phyloP scores from a whole-genome alignment of 106 monocot genomes.

The Triglochin maritima region DNA sequence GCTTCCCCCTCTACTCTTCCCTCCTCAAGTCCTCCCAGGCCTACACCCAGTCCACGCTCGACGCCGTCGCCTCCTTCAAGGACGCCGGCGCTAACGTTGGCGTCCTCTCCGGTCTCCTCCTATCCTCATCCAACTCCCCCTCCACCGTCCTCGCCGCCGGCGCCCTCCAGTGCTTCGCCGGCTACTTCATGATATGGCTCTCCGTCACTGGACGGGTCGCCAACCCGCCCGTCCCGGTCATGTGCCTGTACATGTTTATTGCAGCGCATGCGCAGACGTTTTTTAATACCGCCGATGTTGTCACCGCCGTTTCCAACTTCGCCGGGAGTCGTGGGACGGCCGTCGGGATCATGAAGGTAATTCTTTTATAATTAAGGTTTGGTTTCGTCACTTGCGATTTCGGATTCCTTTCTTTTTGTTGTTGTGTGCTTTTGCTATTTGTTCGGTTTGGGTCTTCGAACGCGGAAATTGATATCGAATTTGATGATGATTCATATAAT shows the following conservation, averaged over 20 bases:
- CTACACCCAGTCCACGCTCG: conserved; percentile 17
- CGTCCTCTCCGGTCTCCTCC: conserved; percentile 31
- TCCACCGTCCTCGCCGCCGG: conserved; percentile 41
- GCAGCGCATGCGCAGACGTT: conserved; percentile 83
- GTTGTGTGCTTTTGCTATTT: too few relatives aligned
- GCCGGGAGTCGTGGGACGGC: conserved; percentile 62
- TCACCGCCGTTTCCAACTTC: conserved; percentile 72
- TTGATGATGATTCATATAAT: too few relatives aligned
- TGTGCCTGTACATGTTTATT: conserved; percentile 74
- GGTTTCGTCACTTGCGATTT: too few relatives aligned
- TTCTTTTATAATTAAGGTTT: too few relatives aligned
- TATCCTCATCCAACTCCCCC: conserved; percentile 19
- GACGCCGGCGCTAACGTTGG: conserved; percentile 21
- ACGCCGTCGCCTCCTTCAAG: conserved; percentile 22
- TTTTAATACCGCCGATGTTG: conserved; percentile 68
- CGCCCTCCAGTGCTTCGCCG: conserved; percentile 48
- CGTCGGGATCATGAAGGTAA: conserved; percentile 93
- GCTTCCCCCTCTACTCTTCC: conserved; percentile 17
- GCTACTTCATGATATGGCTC: conserved; percentile 66
- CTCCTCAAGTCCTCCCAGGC: conserved; percentile 14
- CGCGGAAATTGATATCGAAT: too few relatives aligned
- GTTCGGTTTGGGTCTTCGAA: too few relatives aligned
- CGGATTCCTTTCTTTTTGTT: too few relatives aligned
- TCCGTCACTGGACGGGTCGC: conserved; percentile 44
- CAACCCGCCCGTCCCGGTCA: conserved; percentile 25